phyloP scores from a whole-genome alignment of 305 asterid species.

The Coffea humblotiana region DNA sequence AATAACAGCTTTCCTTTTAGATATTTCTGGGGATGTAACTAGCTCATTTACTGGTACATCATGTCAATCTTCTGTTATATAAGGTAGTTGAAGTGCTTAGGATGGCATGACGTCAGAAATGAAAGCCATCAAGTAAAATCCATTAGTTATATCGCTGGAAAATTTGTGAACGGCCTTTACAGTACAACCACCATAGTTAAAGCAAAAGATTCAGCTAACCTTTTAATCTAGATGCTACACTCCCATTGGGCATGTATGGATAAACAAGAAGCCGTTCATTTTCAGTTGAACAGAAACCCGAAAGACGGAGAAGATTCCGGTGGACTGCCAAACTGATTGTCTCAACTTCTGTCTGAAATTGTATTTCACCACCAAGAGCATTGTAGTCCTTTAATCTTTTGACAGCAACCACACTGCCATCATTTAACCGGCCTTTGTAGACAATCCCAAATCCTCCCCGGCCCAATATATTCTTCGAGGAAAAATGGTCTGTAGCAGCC shows the following conservation, averaged over 20 bases:
- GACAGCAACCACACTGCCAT: constrained; percentile 87
- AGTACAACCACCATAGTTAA: neutral
- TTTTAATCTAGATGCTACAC: constrained; percentile 85
- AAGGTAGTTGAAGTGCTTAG: neutral
- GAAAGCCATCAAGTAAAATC: neutral
- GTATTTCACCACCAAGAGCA: constrained; percentile 86
- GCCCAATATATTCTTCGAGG: constrained; percentile 73
- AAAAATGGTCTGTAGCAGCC: constrained; percentile 82
- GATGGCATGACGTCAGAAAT: neutral
- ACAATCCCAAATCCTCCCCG: constrained; percentile 93
- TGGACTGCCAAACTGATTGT: constrained; percentile 93
- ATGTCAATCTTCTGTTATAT: neutral
- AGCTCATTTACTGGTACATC: neutral
- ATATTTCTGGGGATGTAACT: neutral
- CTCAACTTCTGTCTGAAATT: constrained; percentile 94
- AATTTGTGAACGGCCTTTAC: neutral
- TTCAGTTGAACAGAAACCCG: constrained; percentile 92
- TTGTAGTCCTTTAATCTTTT: constrained; percentile 80
- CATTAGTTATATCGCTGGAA: neutral
- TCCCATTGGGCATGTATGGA: constrained; percentile 94
- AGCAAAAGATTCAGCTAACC: constrained; percentile 39
- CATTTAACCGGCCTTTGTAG: constrained; percentile 67
- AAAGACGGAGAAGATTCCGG: constrained; percentile 83
- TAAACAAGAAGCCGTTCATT: constrained; percentile 89
- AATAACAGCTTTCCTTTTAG: neutral